phyloP scores from a whole-genome alignment of 2,329 filamentous ascomycete genomes.

The Xylaria sp. region DNA sequence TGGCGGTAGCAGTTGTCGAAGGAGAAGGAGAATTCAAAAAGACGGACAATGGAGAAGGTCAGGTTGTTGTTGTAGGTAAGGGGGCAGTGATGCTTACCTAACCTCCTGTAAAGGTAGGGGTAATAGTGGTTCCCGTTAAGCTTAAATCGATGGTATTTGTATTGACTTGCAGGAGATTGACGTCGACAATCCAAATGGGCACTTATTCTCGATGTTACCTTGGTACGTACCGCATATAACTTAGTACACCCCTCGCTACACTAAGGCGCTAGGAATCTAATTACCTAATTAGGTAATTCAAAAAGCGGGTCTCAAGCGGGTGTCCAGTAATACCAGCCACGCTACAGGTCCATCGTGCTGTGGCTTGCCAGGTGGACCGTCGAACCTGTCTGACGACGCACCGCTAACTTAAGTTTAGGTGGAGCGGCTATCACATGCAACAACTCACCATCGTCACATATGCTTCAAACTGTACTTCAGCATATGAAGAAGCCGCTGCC shows the following conservation, averaged over 20 bases:
- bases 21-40: constrained; percentile 4
- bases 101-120: constrained; percentile 9
- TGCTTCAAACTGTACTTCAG: not conserved
- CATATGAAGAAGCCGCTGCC: not conserved
- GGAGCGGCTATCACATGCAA: constrained; percentile 35
- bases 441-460: constrained; percentile 12
- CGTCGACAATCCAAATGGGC: not conserved
- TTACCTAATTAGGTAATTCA: not conserved
- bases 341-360: not conserved
- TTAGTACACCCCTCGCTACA: not conserved
- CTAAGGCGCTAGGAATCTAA: not conserved
- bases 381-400: not conserved
- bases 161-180: constrained; percentile 12
- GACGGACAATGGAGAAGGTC: constrained; percentile 16
- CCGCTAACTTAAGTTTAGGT: constrained; percentile 1
- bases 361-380: constrained; percentile 19
- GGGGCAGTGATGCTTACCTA: not conserved
- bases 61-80: not conserved
- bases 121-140: constrained; percentile 20
- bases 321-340: not conserved
- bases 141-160: constrained; percentile 31
- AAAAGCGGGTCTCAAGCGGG: not conserved
- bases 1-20: not conserved
- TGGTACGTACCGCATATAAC: not conserved
- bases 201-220: not conserved